These are phyloP conservation scores for Adansonia madagascariensis DNA, from an alignment of 441 rosid genomes.

Conservation along the genomic window DNA sequence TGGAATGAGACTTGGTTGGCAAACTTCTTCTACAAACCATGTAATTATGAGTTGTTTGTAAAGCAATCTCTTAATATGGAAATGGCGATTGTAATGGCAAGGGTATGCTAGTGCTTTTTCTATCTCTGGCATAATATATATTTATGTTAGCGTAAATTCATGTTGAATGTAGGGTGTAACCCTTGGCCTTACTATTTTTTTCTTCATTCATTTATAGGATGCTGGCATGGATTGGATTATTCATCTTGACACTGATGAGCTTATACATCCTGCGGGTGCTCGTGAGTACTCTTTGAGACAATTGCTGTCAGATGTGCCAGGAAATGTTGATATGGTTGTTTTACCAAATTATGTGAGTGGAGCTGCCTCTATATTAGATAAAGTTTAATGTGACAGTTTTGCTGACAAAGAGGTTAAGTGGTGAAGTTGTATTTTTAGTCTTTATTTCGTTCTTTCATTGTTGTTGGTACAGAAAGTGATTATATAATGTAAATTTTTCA, in stretches of 20 bases:
- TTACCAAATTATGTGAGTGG: conserved; percentile 91
- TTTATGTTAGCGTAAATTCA: not conserved
- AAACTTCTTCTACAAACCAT: conserved; percentile 84
- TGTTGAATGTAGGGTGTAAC: conserved; percentile 15
- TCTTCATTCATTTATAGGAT: conserved; percentile 50
- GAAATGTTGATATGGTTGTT: conserved; percentile 69
- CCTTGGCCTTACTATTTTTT: conserved; percentile 9
- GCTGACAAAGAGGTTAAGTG: conserved; percentile 8
- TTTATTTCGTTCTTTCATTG: conserved; percentile 22
- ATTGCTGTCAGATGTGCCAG: conserved; percentile 66
- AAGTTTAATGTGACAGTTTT: not conserved
- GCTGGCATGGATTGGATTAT: conserved; percentile 85
- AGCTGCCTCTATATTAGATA: not conserved
- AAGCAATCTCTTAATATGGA: conserved; percentile 95
- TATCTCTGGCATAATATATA: not conserved
- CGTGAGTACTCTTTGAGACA: conserved; percentile 78
- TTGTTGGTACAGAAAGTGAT: conserved; percentile 21
- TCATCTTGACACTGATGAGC: conserved; percentile 95
- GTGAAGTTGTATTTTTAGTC: not conserved
- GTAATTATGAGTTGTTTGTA: conserved; percentile 87
- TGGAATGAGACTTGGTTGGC: conserved; percentile 95
- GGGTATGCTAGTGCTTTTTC: conserved; percentile 56
- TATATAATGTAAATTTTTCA: conserved; percentile 40
- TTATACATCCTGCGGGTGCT: conserved; percentile 78
- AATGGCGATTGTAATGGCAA: conserved; percentile 85